These are phyloP conservation scores for Hordeum pubiflorum DNA, from an alignment of 202 grass and related monocot genomes.

Conservation along the genomic window DNA sequence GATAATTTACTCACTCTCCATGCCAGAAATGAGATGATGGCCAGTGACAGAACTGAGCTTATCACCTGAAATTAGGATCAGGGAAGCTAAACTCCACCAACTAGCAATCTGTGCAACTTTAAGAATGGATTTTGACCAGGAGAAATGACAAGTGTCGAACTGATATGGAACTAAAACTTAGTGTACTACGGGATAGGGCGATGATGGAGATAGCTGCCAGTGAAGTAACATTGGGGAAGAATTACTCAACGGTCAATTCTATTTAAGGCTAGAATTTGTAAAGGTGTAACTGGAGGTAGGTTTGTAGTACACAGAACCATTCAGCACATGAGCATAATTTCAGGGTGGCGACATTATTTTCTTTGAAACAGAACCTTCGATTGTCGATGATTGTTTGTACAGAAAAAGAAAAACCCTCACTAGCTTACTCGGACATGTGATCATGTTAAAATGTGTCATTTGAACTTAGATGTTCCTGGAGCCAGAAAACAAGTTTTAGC, in stretches of 20 bases:
- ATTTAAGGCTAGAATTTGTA: not conserved
- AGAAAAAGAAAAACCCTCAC: not conserved
- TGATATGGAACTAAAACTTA: too few relatives aligned
- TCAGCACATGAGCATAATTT: not conserved
- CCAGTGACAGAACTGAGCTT: constrained; percentile 35
- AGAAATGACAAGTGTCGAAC: not conserved
- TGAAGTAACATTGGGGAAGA: too few relatives aligned
- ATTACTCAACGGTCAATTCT: too few relatives aligned
- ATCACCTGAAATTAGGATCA: constrained; percentile 23
- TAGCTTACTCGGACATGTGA: too few relatives aligned
- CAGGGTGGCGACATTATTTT: not conserved
- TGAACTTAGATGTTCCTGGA: too few relatives aligned
- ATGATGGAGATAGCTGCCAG: too few relatives aligned
- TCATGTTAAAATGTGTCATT: too few relatives aligned
- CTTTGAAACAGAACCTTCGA: not conserved
- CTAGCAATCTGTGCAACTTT: not conserved
- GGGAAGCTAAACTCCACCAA: not conserved
- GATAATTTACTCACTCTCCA: constrained; percentile 20
- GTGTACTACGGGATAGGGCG: too few relatives aligned
- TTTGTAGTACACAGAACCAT: not conserved
- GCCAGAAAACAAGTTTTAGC: too few relatives aligned
- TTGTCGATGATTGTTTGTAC: not conserved
- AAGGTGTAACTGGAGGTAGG: not conserved
- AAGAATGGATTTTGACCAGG: not conserved
- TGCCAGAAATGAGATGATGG: constrained; percentile 30